Evolutionary conservation across 768 basidiomycete species (phyloP), one percentile per base, ranked within the genome.

Genomic region (Kwoniella heveanensis): DNA sequence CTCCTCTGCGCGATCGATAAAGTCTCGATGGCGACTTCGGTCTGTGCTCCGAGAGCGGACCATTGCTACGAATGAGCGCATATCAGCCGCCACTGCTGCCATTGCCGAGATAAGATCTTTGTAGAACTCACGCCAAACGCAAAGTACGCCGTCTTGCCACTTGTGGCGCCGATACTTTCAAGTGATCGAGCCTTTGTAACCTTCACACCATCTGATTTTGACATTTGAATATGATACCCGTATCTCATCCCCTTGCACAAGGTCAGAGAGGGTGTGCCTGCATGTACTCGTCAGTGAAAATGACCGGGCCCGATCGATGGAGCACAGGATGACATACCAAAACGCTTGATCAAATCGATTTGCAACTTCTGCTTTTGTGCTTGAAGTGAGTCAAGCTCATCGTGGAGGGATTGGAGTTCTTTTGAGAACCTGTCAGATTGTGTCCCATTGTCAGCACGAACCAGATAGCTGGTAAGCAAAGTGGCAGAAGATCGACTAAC

Each of bases 1-100:
- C 86, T 49, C 13, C 67, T 51, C 57, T 79, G 78, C 36, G 68
- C 74, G 6, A 48, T 59, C 0, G 53, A n/a, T 19, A 76, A 62
- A 2, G 62, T 62, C 29, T 77, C 72, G 27, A 62, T 53, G 12
- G 64, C 62, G 21, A 62, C 57, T 26, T 78, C 73, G 2, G 62
- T 75, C 57, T 66, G 29, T 1, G 63, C 57, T 6, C 68, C 74
- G 0, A 79, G 68, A 19, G 68, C 73, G 1, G 74, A 67, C 76
- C 75, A 79, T 22, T 66, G 66, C 73, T 75, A n/a, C n/a, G n/a
- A n/a, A n/a, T n/a, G n/a, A n/a, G n/a, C n/a, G n/a, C n/a, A n/a
- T n/a, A n/a, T n/a, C n/a, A n/a, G n/a, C n/a, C n/a, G n/a, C n/a
- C n/a, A n/a, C n/a, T n/a, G n/a, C n/a, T 51, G 12, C 6, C 21